phyloP scores from a whole-genome alignment of 495 filamentous ascomycete species.

The Penicillium macrosclerotiorum region DNA sequence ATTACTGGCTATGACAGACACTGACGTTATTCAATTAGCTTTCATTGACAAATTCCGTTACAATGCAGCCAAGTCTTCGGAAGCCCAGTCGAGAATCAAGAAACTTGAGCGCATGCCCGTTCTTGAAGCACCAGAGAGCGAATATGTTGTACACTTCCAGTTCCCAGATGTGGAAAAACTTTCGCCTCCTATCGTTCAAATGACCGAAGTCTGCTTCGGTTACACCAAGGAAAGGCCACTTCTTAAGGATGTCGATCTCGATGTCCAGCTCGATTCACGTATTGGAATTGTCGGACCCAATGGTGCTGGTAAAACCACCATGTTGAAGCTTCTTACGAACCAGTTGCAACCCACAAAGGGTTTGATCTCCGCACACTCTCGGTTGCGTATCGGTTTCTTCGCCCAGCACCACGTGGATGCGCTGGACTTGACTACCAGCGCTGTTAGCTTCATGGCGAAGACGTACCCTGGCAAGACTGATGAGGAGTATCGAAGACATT shows the following conservation, averaged over 20 bases:
- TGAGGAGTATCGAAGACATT: conserved; percentile 93
- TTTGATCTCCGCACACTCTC: conserved; percentile 80
- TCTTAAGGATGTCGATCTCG: conserved; percentile 82
- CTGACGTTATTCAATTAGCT: conserved; percentile 45
- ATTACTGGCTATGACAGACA: background rate
- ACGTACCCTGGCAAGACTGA: conserved; percentile 86
- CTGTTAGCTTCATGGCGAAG: conserved; percentile 94
- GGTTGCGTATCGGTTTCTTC: conserved; percentile 92
- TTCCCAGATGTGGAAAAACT: conserved; percentile 98
- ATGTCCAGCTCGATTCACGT: conserved; percentile 95
- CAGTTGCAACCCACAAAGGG: conserved; percentile 75
- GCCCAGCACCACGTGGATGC: conserved; percentile 99
- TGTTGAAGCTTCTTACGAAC: conserved; percentile 90
- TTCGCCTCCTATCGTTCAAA: conserved; percentile 96
- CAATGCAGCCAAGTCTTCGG: conserved; percentile 97
- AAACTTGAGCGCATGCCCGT: conserved; percentile 97
- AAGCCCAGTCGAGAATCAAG: conserved; percentile 97
- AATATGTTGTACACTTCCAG: conserved; percentile 95
- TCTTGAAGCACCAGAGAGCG: conserved; percentile 83
- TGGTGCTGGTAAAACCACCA: conserved; percentile 96
- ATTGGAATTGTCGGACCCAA: conserved; percentile 99
- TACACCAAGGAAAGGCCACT: conserved; percentile 80
- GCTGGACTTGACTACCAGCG: conserved; percentile 80
- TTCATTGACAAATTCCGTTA: conserved; percentile 99
- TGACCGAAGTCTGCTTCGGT: conserved; percentile 88